These are phyloP conservation scores for Didymella lethalis DNA, from an alignment of 2,329 filamentous ascomycete species.

Conservation along the genomic window DNA sequence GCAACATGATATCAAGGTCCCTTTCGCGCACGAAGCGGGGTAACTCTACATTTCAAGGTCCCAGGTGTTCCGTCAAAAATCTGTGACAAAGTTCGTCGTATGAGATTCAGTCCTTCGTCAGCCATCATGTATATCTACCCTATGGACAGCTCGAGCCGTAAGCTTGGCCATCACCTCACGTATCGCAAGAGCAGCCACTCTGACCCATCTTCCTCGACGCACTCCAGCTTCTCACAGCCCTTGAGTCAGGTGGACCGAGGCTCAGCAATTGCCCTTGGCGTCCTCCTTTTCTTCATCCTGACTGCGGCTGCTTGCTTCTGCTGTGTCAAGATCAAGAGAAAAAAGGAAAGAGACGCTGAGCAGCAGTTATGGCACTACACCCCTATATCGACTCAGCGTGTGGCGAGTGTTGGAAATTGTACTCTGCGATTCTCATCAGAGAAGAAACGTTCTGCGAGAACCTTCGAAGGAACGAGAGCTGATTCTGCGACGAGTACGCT, in stretches of 20 bases:
- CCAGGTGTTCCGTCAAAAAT: neutral
- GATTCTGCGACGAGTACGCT: neutral
- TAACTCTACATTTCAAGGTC: neutral
- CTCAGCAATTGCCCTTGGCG: slow-evolving; percentile 1
- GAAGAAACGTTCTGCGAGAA: neutral
- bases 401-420: neutral
- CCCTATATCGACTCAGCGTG: neutral
- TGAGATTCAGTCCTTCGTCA: neutral
- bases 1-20: slow-evolving; percentile 12
- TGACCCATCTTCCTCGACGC: neutral
- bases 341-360: neutral
- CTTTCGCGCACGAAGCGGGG: neutral
- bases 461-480: neutral
- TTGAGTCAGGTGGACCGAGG: slow-evolving; percentile 1
- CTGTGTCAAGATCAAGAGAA: neutral
- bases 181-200: neutral
- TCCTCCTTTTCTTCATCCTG: neutral
- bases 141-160: neutral
- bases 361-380: neutral
- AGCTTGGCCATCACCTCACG: neutral
- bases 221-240: neutral
- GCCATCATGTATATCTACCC: slow-evolving; percentile 2
- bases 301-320: neutral
- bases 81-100: neutral
- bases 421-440: neutral